phyloP scores from a whole-genome alignment of 371 early-diverging fungal species.

The Mucor plumbeus region DNA sequence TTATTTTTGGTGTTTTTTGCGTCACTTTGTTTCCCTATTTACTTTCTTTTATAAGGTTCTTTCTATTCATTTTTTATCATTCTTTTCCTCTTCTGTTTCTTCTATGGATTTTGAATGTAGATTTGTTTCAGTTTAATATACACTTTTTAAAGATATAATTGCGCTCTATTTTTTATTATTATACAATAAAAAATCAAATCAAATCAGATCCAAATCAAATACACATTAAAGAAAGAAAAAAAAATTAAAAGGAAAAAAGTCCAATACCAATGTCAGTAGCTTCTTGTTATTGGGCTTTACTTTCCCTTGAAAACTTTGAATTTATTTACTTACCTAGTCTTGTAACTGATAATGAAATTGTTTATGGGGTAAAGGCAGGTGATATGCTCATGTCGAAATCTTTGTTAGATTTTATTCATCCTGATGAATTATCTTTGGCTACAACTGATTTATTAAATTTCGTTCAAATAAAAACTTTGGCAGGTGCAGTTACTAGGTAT shows the following conservation, averaged over 20 bases:
- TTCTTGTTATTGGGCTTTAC: conserved; percentile 59
- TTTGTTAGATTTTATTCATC: conserved; percentile 64
- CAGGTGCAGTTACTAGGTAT: conserved; percentile 67
- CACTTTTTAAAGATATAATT: neutral
- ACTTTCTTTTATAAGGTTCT: neutral
- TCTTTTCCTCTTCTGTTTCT: neutral
- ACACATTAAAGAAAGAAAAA: too few relatives aligned
- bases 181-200: conserved; percentile 5
- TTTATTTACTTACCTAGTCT: conserved; percentile 55
- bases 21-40: neutral
- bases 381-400: conserved; percentile 51
- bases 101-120: neutral
- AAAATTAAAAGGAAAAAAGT: neutral
- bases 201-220: neutral
- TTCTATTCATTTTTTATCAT: neutral
- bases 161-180: neutral
- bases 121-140: conserved; percentile 1
- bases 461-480: conserved; percentile 52
- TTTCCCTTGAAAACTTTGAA: conserved; percentile 53
- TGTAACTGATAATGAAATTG: conserved; percentile 22
- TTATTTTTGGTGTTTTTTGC: neutral
- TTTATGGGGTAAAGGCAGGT: conserved; percentile 34
- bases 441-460: conserved; percentile 56
- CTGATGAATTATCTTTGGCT: conserved; percentile 59
- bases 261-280: conserved; percentile 16